These are phyloP conservation scores for Tylopilus subfusipes DNA, from an alignment of 768 basidiomycete genomes.

Conservation along the genomic window DNA sequence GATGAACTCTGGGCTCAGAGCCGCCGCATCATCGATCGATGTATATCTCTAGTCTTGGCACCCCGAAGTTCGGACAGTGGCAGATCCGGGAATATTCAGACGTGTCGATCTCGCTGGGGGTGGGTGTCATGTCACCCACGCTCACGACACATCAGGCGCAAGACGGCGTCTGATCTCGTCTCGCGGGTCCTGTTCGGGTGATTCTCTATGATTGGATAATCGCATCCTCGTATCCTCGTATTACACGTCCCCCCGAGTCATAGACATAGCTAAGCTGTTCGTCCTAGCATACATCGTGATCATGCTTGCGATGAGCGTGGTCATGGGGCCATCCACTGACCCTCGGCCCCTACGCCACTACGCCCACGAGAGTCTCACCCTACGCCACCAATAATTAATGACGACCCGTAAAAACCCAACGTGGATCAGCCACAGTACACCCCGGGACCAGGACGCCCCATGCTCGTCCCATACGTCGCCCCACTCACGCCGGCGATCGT, in stretches of 20 bases:
- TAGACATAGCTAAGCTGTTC: background rate
- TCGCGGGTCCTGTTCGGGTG: background rate
- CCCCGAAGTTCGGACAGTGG: background rate
- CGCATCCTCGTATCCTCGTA: too few relatives aligned
- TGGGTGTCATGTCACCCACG: background rate
- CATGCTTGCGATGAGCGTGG: background rate
- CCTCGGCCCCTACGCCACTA: background rate
- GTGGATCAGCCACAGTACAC: constrained; percentile 17
- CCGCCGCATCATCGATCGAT: background rate
- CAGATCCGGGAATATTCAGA: background rate
- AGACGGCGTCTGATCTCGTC: background rate
- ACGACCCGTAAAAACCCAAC: too few relatives aligned
- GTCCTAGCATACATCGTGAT: background rate
- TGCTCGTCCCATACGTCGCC: constrained; percentile 22
- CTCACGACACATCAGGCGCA: background rate
- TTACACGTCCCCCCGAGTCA: background rate
- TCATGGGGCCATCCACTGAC: background rate
- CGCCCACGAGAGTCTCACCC: background rate
- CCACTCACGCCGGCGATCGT: constrained; percentile 31
- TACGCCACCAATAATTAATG: background rate
- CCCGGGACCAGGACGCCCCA: constrained; percentile 24
- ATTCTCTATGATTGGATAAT: background rate
- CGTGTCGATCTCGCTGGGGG: background rate
- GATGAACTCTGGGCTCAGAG: background rate
- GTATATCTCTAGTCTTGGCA: too few relatives aligned